Percentiles rank a stretch among this genome's conserved stretches.
Evolutionary conservation across 139 green algal species (phyloP).

Genomic region (Coelastrella sp.): DNA sequence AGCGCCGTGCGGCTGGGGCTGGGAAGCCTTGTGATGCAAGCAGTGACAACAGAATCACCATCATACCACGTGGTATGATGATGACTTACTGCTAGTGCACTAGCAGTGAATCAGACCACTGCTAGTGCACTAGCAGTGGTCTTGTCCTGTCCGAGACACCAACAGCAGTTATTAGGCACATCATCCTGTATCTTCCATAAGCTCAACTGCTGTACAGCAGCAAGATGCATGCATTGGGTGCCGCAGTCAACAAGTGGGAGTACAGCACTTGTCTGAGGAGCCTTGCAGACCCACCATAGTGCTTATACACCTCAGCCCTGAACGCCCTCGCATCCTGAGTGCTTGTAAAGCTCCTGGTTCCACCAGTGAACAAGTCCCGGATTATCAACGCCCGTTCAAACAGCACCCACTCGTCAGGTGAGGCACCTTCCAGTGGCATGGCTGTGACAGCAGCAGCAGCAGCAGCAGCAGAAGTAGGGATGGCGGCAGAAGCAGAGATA

Average conservation of each 20-base stretch:
- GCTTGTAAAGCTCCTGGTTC: slow-evolving; percentile 74
- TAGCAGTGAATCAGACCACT: too few relatives aligned
- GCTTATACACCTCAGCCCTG: slow-evolving; percentile 69
- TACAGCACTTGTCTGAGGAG: too few relatives aligned
- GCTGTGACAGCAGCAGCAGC: slow-evolving; percentile 31
- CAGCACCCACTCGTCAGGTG: slow-evolving; percentile 70
- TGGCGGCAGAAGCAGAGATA: not conserved
- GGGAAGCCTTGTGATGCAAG: slow-evolving; percentile 56
- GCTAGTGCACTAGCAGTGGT: too few relatives aligned
- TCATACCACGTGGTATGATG: too few relatives aligned
- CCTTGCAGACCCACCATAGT: slow-evolving; percentile 65
- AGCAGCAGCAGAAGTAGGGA: not conserved
- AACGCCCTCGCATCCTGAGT: slow-evolving; percentile 73
- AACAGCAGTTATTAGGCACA: too few relatives aligned
- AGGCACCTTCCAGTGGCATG: slow-evolving; percentile 72
- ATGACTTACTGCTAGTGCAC: too few relatives aligned
- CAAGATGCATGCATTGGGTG: too few relatives aligned
- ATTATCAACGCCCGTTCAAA: slow-evolving; percentile 87
- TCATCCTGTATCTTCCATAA: too few relatives aligned
- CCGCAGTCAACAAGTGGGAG: too few relatives aligned
- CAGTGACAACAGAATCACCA: not conserved
- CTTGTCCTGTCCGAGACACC: too few relatives aligned
- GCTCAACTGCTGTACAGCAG: too few relatives aligned
- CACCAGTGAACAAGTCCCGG: slow-evolving; percentile 81
- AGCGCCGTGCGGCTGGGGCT: slow-evolving; percentile 26